phyloP scores from a whole-genome alignment of 1,284 basidiomycete genomes.

The Stygiomarasmius scandens region DNA sequence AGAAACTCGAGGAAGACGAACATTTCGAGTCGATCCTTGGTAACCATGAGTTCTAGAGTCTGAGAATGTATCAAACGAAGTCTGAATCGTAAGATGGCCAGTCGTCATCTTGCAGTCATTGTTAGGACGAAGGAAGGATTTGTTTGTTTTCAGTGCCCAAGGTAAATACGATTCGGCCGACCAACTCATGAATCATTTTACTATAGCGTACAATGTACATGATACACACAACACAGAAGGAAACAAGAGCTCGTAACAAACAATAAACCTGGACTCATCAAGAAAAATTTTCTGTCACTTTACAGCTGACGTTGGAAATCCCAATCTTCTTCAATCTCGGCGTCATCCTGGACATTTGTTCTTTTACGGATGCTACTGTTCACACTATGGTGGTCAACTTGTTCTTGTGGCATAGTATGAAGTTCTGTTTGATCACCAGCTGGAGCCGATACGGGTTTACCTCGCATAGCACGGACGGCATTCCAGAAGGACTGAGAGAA shows the following conservation, averaged over 20 bases:
- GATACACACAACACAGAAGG: too few relatives aligned
- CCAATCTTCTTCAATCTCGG: background rate
- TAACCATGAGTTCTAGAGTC: conserved; percentile 43
- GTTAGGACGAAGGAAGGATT: background rate
- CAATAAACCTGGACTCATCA: too few relatives aligned
- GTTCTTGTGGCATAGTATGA: background rate
- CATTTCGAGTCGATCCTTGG: conserved; percentile 48
- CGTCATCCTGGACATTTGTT: background rate
- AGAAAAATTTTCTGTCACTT: too few relatives aligned
- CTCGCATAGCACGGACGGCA: background rate
- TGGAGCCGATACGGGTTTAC: background rate
- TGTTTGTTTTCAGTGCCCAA: background rate
- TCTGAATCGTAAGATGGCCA: conserved; percentile 2
- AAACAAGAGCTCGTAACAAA: too few relatives aligned
- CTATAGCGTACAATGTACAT: too few relatives aligned
- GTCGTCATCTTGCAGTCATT: background rate
- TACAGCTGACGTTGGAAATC: background rate
- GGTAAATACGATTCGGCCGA: too few relatives aligned
- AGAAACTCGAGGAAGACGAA: conserved; percentile 58
- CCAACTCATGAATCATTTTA: too few relatives aligned
- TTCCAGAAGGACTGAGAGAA: background rate
- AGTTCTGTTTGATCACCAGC: background rate
- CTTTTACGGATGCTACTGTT: background rate
- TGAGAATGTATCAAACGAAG: conserved; percentile 30
- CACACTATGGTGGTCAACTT: background rate